Base-by-base conservation (phyloP, 1,139 yeast genomes). In the Geotrichum citri-aurantii region DNA sequence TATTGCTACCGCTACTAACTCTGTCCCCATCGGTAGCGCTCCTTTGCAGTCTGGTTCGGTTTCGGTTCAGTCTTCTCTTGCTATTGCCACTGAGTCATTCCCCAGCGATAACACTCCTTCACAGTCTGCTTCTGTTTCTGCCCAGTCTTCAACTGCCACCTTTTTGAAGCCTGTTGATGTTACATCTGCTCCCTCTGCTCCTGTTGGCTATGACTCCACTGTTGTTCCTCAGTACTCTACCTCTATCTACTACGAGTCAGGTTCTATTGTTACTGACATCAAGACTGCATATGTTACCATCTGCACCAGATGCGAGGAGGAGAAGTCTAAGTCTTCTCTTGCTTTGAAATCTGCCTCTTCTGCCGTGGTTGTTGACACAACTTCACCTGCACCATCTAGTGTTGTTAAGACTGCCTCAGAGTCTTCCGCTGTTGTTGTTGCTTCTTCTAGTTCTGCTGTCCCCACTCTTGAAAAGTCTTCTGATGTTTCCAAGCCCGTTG, bases 181-280 rank as follows among this genome's bases (percentile, higher is more conserved):
- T 23, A 44, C 24, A 6, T 4, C 62, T 24, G 52, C 59, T 33
- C 59, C 63, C 24, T 33, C 59, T 17, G 59, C 52, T 21, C 49
- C 56, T 47, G 48, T 50, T 50, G 54, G 29, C 27, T 29, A 44
- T 31, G 26, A 33, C n/a, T 29, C 52, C 19, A 12, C 44, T 29
- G 44, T n/a, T 7, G 7, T 21, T 44, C 27, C 48, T 44, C 24
- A 44, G 21, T 47, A 48, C 52, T 14, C 27, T 10, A 48, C 52
- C 14, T 19, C 47, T 29, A 33, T 27, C 29, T 47, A 48, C 52
- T 53, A 47, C 48, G 42, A 17, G 10, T 24, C 47, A 10, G 51
- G 52, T 37, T 48, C 56, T 33, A 17, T 31, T n/a, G 55, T 52
- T 14, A n/a, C 31, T n/a, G 50, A 44, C 29, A 29, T 47, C 29